phyloP scores from a whole-genome alignment of 2,329 filamentous ascomycete species.

The Hymenoscyphus occultus region DNA sequence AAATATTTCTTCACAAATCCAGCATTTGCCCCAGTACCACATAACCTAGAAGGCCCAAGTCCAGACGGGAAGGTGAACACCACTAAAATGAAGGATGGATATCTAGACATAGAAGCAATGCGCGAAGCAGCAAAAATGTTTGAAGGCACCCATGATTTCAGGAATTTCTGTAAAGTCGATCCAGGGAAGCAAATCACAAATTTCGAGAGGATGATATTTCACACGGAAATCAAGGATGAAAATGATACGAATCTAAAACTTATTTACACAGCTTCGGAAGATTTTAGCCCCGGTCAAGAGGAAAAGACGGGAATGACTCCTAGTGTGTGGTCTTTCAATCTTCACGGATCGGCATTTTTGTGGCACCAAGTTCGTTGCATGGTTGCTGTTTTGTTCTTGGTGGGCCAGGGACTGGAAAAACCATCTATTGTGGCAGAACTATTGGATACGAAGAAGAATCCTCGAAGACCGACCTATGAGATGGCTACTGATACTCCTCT shows the following conservation, averaged over 20 bases:
- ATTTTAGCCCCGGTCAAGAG: constrained; percentile 41
- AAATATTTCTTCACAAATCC: constrained; percentile 98
- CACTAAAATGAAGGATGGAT: constrained; percentile 57
- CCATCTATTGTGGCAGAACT: constrained; percentile 71
- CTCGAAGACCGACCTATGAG: constrained; percentile 78
- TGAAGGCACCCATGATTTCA: constrained; percentile 86
- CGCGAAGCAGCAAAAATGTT: constrained; percentile 73
- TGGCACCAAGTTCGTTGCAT: constrained; percentile 99
- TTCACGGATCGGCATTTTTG: constrained; percentile 88
- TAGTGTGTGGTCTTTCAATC: constrained; percentile 82
- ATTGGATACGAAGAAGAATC: constrained; percentile 68
- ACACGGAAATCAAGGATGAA: constrained; percentile 74
- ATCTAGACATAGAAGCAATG: constrained; percentile 88
- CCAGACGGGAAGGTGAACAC: constrained; percentile 28
- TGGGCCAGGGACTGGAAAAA: constrained; percentile 82
- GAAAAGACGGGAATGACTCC: constrained; percentile 32
- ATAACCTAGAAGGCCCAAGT: constrained; percentile 43
- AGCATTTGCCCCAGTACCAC: constrained; percentile 68
- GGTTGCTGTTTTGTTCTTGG: constrained; percentile 85
- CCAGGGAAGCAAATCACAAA: constrained; percentile 83
- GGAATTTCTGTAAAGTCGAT: constrained; percentile 96
- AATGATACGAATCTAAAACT: constrained; percentile 51
- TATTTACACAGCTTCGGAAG: constrained; percentile 50
- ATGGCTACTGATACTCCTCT: constrained; percentile 89
- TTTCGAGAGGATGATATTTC: constrained; percentile 75